These are phyloP conservation scores for Aspergillus coremiiformis DNA, from an alignment of 495 filamentous ascomycete genomes.

Conservation along the genomic window DNA sequence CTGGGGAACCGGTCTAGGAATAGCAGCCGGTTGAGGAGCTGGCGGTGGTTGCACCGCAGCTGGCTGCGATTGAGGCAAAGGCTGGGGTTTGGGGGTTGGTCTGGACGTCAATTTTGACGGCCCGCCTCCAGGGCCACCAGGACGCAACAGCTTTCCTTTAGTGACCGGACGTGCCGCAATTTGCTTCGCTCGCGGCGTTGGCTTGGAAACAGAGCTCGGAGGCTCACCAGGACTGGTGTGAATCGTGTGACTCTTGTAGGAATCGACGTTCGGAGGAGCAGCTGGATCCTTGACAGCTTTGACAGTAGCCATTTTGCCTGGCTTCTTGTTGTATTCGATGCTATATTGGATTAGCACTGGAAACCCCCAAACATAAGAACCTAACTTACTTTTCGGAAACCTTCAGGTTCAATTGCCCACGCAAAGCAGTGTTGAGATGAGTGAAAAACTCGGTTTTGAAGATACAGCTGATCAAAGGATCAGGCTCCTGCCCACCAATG, in stretches of 20 bases:
- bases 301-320: slow-evolving; percentile 77
- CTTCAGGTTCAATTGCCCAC: slow-evolving; percentile 72
- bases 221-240: slow-evolving; percentile 82
- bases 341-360: slow-evolving; percentile 28
- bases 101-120: slow-evolving; percentile 60
- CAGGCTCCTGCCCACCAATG: slow-evolving; percentile 82
- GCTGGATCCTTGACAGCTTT: slow-evolving; percentile 84
- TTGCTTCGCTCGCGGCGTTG: slow-evolving; percentile 77
- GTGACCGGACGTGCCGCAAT: slow-evolving; percentile 85
- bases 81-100: slow-evolving; percentile 42
- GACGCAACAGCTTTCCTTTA: slow-evolving; percentile 75
- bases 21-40: slow-evolving; percentile 35
- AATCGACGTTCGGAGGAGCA: slow-evolving; percentile 55
- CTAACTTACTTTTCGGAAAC: slow-evolving; percentile 57
- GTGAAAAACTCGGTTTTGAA: slow-evolving; percentile 98
- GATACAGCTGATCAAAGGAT: slow-evolving; percentile 84
- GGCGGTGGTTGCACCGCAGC: slow-evolving; percentile 40
- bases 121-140: slow-evolving; percentile 77
- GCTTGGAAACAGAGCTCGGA: slow-evolving; percentile 71
- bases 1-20: slow-evolving; percentile 29
- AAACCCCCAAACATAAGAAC: neutral
- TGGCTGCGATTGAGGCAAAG: slow-evolving; percentile 36
- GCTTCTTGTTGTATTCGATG: slow-evolving; percentile 98
- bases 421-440: slow-evolving; percentile 67
- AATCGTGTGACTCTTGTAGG: slow-evolving; percentile 89